Evolutionary conservation across 2,329 filamentous ascomycete species (phyloP).

Genomic region (Chaetomium strumarium): DNA sequence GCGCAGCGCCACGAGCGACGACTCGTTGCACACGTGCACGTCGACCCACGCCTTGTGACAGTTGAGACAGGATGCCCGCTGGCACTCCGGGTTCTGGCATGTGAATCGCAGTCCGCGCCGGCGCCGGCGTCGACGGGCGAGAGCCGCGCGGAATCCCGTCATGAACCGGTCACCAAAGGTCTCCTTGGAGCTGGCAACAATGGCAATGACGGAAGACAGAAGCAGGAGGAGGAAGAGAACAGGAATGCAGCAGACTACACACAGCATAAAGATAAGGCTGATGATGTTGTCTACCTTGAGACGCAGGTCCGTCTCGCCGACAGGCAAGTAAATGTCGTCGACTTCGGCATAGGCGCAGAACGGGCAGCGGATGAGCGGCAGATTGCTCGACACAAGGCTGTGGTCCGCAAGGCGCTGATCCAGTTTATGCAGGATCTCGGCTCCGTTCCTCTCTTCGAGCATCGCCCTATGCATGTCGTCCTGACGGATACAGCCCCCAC

Average conservation of each 20-base stretch:
- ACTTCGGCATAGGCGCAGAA: conserved; percentile 90
- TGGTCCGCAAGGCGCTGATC: conserved; percentile 76
- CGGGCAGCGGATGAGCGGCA: conserved; percentile 77
- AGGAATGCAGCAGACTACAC: too few species aligned
- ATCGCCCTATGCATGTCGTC: conserved; percentile 69
- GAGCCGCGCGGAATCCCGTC: conserved; percentile 50
- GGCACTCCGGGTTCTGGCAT: conserved; percentile 66
- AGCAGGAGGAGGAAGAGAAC: conserved; percentile 42
- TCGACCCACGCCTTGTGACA: conserved; percentile 82
- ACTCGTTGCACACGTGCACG: conserved; percentile 85
- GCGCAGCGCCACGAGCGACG: conserved; percentile 71
- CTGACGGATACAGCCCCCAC: conserved; percentile 65
- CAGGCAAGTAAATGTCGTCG: conserved; percentile 66
- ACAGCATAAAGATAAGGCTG: conserved; percentile 25
- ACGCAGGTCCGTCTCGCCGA: conserved; percentile 47
- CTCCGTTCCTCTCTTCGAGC: conserved; percentile 59
- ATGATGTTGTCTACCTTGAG: conserved; percentile 48
- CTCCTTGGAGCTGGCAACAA: conserved; percentile 39
- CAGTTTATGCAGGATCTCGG: conserved; percentile 66
- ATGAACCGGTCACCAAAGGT: conserved; percentile 38
- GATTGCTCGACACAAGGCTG: conserved; percentile 62
- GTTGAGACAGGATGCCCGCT: conserved; percentile 67
- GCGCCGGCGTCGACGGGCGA: conserved; percentile 63
- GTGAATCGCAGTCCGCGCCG: conserved; percentile 69
- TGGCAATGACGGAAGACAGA: conserved; percentile 39